A percentile compares a stretch with the other conserved stretches of the same genome.
These are phyloP conservation scores for Solanum bulbocastanum DNA, from an alignment of 257 asterid species.

Conservation along the genomic window DNA sequence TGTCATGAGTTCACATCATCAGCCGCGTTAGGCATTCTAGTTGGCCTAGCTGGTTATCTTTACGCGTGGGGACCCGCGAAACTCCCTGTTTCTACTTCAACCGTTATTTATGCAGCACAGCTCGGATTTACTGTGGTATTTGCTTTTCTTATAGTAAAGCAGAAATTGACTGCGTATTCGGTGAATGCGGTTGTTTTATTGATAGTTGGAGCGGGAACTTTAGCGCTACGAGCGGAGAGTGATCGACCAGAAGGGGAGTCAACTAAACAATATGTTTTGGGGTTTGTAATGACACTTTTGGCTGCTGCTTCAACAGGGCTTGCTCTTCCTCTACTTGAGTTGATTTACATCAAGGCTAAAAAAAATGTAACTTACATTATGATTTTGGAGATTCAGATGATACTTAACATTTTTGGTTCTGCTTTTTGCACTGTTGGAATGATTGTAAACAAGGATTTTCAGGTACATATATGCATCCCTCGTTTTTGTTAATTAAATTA, in stretches of 20 bases:
- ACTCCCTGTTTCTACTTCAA: constrained; percentile 20
- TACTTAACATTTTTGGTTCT: constrained; percentile 3
- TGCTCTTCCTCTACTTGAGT: constrained; percentile 21
- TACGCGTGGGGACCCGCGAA: constrained; percentile 14
- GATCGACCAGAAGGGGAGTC: constrained; percentile 18
- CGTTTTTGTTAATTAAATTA: too few relatives aligned
- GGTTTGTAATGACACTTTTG: constrained; percentile 9
- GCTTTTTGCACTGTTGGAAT: constrained; percentile 14
- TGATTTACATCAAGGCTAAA: constrained; percentile 17
- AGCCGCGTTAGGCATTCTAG: constrained; percentile 13
- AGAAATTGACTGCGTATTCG: constrained; percentile 8
- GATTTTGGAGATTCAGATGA: constrained; percentile 24
- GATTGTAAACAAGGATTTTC: constrained; percentile 17
- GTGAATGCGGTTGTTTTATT: constrained; percentile 16
- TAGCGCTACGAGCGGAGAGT: constrained; percentile 3
- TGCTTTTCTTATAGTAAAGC: constrained; percentile 17
- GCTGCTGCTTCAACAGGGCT: constrained; percentile 19
- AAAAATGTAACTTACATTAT: constrained; percentile 7
- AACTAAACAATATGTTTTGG: constrained; percentile 4
- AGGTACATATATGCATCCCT: not conserved
- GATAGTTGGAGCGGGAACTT: constrained; percentile 11
- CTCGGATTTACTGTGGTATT: constrained; percentile 16
- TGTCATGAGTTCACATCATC: not conserved
- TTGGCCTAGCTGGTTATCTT: constrained; percentile 7
- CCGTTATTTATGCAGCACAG: constrained; percentile 11